Conservation (phyloP, 2,329 filamentous ascomycete genomes). For the Fusarium cicatricum region DNA sequence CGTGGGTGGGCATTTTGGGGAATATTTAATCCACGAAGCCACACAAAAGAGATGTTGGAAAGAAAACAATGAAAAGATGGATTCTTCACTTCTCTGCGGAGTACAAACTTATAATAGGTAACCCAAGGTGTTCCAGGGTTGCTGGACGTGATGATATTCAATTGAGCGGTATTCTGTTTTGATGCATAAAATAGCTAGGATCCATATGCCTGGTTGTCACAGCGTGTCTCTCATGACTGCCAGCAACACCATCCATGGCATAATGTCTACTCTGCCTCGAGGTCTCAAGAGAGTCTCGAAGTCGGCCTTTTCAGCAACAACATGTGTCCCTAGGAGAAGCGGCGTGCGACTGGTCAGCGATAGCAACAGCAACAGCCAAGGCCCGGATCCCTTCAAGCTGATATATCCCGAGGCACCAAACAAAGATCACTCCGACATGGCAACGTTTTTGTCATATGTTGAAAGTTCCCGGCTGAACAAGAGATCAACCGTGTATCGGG, state of each 20-base stretch:
- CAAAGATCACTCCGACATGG: conserved; percentile 67
- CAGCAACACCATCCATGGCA: conserved; percentile 13
- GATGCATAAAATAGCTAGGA: conserved; percentile 15
- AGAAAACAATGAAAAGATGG: not conserved
- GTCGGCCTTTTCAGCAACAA: not conserved
- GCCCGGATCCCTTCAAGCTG: conserved; percentile 17
- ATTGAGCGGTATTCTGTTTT: conserved; percentile 22
- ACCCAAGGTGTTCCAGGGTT: no score
- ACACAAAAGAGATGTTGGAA: conserved; percentile 6
- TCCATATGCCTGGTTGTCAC: not conserved
- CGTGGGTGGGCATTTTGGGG: not conserved
- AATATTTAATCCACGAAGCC: not conserved
- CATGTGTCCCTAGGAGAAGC: not conserved
- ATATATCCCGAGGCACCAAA: conserved; percentile 57
- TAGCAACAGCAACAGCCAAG: not conserved
- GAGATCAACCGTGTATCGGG: conserved; percentile 69
- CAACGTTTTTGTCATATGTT: conserved; percentile 72
- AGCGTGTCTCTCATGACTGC: not conserved
- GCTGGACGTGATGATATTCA: not conserved
- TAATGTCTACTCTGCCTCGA: conserved; percentile 22
- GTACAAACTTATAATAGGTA: no score
- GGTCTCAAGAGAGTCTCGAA: conserved; percentile 9
- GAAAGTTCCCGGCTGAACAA: conserved; percentile 62
- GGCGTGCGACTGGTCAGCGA: conserved; percentile 17
- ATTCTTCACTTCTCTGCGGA: no score